Evolutionary conservation across 139 green algal genomes (phyloP), one percentile per base, ranked within the genome.

Genomic region (Trebouxia sp.): DNA sequence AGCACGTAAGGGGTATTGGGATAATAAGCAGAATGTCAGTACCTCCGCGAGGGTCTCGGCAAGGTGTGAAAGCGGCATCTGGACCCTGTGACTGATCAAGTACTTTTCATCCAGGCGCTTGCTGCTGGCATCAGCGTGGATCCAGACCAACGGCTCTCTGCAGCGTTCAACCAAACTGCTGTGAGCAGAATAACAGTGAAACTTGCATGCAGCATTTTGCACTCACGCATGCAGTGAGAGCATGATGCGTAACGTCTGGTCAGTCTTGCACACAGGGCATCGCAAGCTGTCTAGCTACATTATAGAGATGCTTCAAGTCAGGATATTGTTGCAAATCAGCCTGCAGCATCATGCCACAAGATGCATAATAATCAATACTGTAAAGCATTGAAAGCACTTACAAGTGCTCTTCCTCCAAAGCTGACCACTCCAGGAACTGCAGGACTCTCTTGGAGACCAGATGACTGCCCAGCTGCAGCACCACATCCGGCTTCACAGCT

Each of bases 361-460:
- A n/a, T n/a, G n/a, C n/a, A n/a, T n/a, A n/a, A n/a, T n/a, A n/a
- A n/a, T n/a, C n/a, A n/a, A n/a, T n/a, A n/a, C n/a, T n/a, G n/a
- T n/a, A n/a, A n/a, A n/a, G 48, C 17, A 58, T 4, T 47, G 35
- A 22, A 47, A 74, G n/a, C 38, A 14, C 65, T 39, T 37, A 72
- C 56, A 48, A 55, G 30, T 78, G 65, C 4, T 14, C 48, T 8
- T 70, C 78, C 1, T 82, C 83, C 3, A 89, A 72, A 20, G 89
- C 85, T 56, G 82, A 83, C 82, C 84, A 89, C 79, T 96, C 94
- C 85, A 98, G 84, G 65, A 98, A 96, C 66, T 91, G 78, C 12
- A 50, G 51, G 3, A 95, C n/a, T 15, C 96, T 88, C 83, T 99
- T 99, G 65, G 91, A 96, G 9, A 91, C 96, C 24, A 98, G 72